Base-by-base conservation (phyloP, 352 stramenopile genomes). In the Globisporangium parvum region DNA sequence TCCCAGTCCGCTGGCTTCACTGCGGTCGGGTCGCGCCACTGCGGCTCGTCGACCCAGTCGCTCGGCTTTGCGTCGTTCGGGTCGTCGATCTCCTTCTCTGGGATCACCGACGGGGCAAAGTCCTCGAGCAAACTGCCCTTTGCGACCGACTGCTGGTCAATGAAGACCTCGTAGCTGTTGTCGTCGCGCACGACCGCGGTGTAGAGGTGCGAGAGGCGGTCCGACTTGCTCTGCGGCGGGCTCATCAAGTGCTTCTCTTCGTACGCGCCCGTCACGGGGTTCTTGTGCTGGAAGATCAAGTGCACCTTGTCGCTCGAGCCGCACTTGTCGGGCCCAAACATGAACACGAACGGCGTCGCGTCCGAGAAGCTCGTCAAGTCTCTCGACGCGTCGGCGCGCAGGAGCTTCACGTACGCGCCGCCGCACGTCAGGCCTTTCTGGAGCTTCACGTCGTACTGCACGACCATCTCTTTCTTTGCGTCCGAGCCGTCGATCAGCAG, bases 271-370 rank as follows among this genome's bases (percentile, higher is more conserved):
- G 88, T 96, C 23, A 96, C 49, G 0, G 92, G 93, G 76, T 97
- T 98, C 68, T 96, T 75, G 75, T 98, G 88, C 65, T 96, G 84
- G 65, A 98, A 91, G 58, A 98, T 98, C 28, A 98, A 90, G 57
- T 98, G 94, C 55, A 96, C 83, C 65, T 98, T 98, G 69, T 98
- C 92, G 63, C 72, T 98, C 14, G 72, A 64, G 41, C 93, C 93
- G 64, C 94, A 98, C 59, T 96, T 96, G 69, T 98, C 94, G 1
- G 94, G 94, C 0, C 94, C 94, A 70, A 98, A 98, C 94, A 98
- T 98, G 70, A 98, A 86, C 54, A 88, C 81, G 59, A 97, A 98
- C 28, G 91, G 92, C 47, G 88, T 92, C 31, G 74, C 59, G 63
- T 96, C 83, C 51, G 80, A 85, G 51, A 97, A 88, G 44, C 71